Base-by-base conservation (phyloP, 192 early-diverging fungal genomes). In the Chytriomyces sp. region DNA sequence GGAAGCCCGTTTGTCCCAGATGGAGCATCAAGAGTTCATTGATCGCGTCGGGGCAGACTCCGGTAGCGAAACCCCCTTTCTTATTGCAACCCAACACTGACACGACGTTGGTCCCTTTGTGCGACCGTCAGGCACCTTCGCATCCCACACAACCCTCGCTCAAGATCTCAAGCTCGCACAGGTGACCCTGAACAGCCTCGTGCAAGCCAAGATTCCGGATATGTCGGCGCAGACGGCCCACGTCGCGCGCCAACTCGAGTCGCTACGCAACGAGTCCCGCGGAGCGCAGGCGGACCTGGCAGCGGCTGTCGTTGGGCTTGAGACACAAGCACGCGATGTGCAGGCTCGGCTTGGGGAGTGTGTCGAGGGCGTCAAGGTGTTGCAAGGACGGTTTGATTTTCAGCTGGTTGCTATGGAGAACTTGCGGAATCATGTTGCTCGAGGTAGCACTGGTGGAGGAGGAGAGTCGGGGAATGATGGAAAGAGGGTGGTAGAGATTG, bases 311-410 rank as follows among this genome's bases (percentile, higher is more conserved):
- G n/a, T 6, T 17, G 25, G n/a, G 2, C 39, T 41, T 1, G 39
- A 41, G 14, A 28, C 37, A 39, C 10, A 12, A 7, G 10, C 2
- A 28, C 62, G 62, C 0, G 14, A 33, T 5, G 17, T 32, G 5
- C 52, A 52, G 5, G 8, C 26, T 14, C 44, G 39, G 14, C 14
- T 75, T 1, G 60, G 57, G n/a, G 32, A 54, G 3, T 33, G 56
- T 39, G 36, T 40, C 10, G 63, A 75, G 52, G 6, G 14, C 7
- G 25, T 75, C 14, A 60, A 60, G 39, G 44, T 73, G 37, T 30
- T 59, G 1, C 57, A 59, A 59, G 58, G 69, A 4, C 8, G 69
- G 40, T 58, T 71, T 26, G 69, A 71, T 33, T 71, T 59, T 31
- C 69, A 71, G 30, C 30, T 71, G 17, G 56, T 71, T 7, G 10